Base-by-base conservation (phyloP, 1,139 yeast species). In the Hemisphaericaspora subhashii region DNA sequence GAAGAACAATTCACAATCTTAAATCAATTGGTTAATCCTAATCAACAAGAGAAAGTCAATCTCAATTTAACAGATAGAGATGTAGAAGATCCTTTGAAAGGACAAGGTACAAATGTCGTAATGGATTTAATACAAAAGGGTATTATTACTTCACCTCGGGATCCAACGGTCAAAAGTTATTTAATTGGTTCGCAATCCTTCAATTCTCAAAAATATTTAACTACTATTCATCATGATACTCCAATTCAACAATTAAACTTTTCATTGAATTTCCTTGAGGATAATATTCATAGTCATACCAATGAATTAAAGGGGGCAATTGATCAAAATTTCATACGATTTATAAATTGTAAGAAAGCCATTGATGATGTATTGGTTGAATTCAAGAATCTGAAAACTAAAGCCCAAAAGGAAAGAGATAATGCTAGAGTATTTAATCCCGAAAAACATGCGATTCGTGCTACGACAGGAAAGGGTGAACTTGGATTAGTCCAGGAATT, bases 111-210 rank as follows among this genome's bases (percentile, higher is more conserved):
- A 11, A 68, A 67, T 41, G 54, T 82, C 31, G 56, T 69, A 11
- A 62, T 68, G 22, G 68, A 69, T 21, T 62, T 83, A 40, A 52
- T 69, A 10, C 61, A 60, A 23, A 59, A 60, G 31, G 66, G 65
- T 23, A 56, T 69, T 15, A 55, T 76, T 16, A 55, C 59, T 9
- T 66, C 74, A 16, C 57, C 72, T 9, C 51, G 52, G 36, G 76
- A 72, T 45, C 69, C 79, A 12, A 66, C 64, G 25, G 57, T 74
- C 27, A 64, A 72, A 40, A 73, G 77, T 46, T 87, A 75, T 60
- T 66, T 87, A 48, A 81, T 88, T 28, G 80, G 85, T 25, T 83
- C 89, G 3, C 83, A 86, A 46, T 66, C 74, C 32, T 90, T 90
- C 66, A 80, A 83, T 49, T 80, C 95, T 3, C 77, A 79, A 41